Conservation (phyloP, 2,329 filamentous ascomycete species). For the Chaetomiaceae sp. region DNA sequence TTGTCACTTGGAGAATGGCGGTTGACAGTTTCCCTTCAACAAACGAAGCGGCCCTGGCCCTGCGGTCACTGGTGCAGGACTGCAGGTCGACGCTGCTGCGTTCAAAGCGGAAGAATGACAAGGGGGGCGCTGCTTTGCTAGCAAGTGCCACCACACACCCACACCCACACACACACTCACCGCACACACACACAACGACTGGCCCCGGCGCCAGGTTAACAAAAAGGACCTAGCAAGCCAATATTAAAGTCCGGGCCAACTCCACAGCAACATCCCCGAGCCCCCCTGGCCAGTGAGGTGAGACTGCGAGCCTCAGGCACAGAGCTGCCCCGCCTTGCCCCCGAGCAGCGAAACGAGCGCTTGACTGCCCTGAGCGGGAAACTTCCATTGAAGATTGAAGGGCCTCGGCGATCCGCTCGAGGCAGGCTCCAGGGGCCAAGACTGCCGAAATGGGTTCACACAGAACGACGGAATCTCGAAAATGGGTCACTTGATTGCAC, state of each 20-base stretch:
- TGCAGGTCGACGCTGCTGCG: conserved; percentile 8
- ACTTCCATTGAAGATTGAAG: too few species aligned
- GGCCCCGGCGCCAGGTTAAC: conserved; percentile 17
- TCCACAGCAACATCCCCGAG: conserved; percentile 1
- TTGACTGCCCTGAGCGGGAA: too few species aligned
- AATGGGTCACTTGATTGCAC: conserved; percentile 3
- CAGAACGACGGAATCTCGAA: conserved; percentile 10
- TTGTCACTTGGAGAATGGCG: conserved; percentile 15
- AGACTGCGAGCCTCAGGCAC: conserved; percentile 3
- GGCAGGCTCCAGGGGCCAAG: not conserved
- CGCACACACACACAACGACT: conserved; percentile 10
- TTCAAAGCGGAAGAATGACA: conserved; percentile 14
- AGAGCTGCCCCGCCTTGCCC: conserved; percentile 10
- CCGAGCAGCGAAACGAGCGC: not conserved
- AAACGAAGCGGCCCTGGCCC: conserved; percentile 18
- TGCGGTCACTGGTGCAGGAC: conserved; percentile 4
- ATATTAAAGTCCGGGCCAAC: conserved; percentile 17
- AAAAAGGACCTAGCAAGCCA: conserved; percentile 25
- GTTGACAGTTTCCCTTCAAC: conserved; percentile 16
- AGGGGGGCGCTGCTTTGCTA: conserved; percentile 10
- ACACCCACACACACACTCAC: too few species aligned
- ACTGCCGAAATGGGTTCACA: conserved; percentile 12
- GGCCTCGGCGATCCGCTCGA: not conserved
- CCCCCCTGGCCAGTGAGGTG: conserved; percentile 15
- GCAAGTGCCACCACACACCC: too few species aligned